These are phyloP conservation scores for Geosmithia putterillii DNA, from an alignment of 2,329 filamentous ascomycete species.

Conservation along the genomic window DNA sequence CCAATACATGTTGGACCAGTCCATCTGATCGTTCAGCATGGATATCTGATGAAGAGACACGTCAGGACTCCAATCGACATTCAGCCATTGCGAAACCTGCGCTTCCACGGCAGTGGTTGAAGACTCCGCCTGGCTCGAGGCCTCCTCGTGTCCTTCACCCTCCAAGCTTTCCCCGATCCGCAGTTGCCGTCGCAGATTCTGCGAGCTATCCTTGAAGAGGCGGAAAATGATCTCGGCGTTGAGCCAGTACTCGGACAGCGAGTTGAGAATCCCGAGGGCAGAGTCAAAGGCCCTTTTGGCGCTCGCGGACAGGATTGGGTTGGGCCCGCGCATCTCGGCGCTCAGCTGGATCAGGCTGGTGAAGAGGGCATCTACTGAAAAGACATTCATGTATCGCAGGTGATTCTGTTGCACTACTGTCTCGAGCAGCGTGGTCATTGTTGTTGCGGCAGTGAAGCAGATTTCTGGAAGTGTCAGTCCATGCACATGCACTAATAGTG, in stretches of 20 bases:
- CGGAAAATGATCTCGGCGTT: not conserved
- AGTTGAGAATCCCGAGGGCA: constrained; percentile 13
- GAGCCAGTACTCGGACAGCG: constrained; percentile 15
- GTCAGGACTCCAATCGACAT: not conserved
- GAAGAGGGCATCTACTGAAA: constrained; percentile 13
- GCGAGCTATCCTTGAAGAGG: not conserved
- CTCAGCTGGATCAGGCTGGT: constrained; percentile 16
- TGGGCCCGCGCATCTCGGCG: constrained; percentile 12
- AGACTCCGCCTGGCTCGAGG: not conserved
- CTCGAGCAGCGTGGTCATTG: constrained; percentile 4
- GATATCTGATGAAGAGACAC: not conserved
- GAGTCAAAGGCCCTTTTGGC: constrained; percentile 14
- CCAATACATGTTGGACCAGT: not conserved
- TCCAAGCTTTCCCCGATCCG: not conserved
- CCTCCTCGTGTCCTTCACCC: not conserved
- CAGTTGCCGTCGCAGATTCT: not conserved
- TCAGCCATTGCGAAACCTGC: not conserved
- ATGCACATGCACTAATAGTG: too few species aligned
- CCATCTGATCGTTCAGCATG: not conserved
- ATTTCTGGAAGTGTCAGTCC: constrained; percentile 8
- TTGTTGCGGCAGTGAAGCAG: constrained; percentile 13
- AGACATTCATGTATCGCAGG: constrained; percentile 13
- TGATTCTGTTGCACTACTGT: constrained; percentile 13
- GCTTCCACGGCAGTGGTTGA: not conserved
- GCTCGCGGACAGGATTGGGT: constrained; percentile 15